Evolutionary conservation across 208 protist species (phyloP), one percentile per base, ranked within the genome.

Genomic region (Leishmania tropica): DNA sequence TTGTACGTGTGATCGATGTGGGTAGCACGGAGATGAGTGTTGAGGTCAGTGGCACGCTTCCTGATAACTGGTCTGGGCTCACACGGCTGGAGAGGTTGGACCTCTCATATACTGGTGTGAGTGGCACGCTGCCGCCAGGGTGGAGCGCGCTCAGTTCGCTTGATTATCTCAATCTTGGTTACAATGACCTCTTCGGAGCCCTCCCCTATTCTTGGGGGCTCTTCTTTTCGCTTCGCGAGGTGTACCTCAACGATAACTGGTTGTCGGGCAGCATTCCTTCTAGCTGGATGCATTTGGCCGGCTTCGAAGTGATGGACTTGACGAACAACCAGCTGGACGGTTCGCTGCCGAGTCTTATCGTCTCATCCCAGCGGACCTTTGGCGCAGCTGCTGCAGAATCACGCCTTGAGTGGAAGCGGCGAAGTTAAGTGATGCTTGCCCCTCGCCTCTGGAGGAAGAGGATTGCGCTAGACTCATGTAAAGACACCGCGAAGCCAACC

Each of bases 141-240:
- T 81, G 74, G 70, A 47, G 79, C 24, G 60, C 0, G 15, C 6
- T 81, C 5, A 19, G 28, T n/a, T 74, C 79, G 56, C 71, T 42
- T 1, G 10, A 47, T 0, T 47, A n/a, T 67, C 28, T 81, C 2
- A 70, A 76, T 15, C 31, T 81, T 58, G 58, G 74, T 37, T 53
- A 62, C n/a, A 81, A 82, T 54, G 1, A 19, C 31, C 56, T 82
- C 47, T 73, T 15, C 0, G 79, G 79, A 47, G 65, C 79, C 51
- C 72, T 82, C 1, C 79, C 79, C 6, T 11, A 58, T 2, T 13
- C 11, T 3, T 82, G 79, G 79, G 60, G 72, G 0, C 24, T 11
- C 2, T 48, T 82, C 8, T 42, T 24, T 0, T 47, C 21, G 6
- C 31, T 82, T 7, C 45, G 56, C 0, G 75, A 62, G 19, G 8